Evolutionary conservation across 768 basidiomycete genomes (phyloP), one percentile per base, ranked within the genome.

Genomic region (Tylopilus balloui): DNA sequence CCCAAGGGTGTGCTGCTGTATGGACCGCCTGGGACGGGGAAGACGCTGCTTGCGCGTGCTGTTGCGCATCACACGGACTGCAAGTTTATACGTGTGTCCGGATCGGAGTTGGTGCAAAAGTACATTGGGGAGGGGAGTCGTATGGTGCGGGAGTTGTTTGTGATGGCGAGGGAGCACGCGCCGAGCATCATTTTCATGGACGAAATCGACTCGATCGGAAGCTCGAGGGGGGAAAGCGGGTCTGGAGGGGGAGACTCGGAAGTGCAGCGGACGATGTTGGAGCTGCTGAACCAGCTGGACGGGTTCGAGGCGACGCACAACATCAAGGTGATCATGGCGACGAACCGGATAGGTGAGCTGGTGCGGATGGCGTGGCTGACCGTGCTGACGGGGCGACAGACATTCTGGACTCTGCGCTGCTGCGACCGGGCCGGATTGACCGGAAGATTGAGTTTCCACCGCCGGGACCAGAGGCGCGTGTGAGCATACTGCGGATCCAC

Each of bases 101-200:
- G 94, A 25, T 88, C 85, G 34, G 95, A 97, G 70, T 71, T 98
- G 37, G 94, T 97, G 53, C 93, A 97, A 72, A 97, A 96, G 76
- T 98, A 97, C 62, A 96, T 97, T 58, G 95, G 95, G 40, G 95
- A 97, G 73, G 93, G 94, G 19, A 88, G 85, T 54, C 74, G 94
- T 52, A 97, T 96, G 94, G 94, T 97, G 31, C 80, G 95, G 45
- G 95, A 97, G 72, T 70, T 98, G 50, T 98, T 98, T 75, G 92
- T 96, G 52, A 97, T 96, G 95, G 95, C 95, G 3, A 71, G 93
- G 53, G 95, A 97, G 67, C 92, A 96, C 62, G 95, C 95, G 28
- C 95, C 95, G 29, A 89, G 88, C 68, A 96, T 98, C 71, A 96
- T 98, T 66, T 97, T 98, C 76, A 96, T 98, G 94, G 95, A 97